A percentile compares a stretch with the other conserved stretches of the same genome.
phyloP scores from a whole-genome alignment of 805 yeast genomes.

The Lipomyces yamadae region DNA sequence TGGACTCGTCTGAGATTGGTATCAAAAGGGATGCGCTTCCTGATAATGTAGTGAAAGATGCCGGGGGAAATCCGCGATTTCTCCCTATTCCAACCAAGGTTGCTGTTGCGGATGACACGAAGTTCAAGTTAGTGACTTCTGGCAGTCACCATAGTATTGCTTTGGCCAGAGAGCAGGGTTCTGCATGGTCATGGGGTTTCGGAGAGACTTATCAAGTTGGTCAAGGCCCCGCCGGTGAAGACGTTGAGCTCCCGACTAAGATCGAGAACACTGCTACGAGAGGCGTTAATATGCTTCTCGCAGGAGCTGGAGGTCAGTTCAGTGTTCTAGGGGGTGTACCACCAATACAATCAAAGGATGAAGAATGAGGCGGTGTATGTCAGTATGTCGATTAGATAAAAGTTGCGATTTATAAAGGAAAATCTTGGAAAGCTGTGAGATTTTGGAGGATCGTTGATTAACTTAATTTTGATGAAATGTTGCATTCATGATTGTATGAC shows the following conservation, averaged over 20 bases:
- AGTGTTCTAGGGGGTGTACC: slow-evolving; percentile 81
- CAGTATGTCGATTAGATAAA: neutral
- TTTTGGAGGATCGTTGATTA: neutral
- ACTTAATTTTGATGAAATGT: neutral
- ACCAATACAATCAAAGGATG: neutral
- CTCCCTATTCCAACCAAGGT: slow-evolving; percentile 84
- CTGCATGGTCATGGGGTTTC: slow-evolving; percentile 95
- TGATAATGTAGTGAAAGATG: slow-evolving; percentile 72
- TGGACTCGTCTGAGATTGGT: slow-evolving; percentile 93
- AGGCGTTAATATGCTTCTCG: slow-evolving; percentile 66
- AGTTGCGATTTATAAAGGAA: neutral
- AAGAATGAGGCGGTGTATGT: neutral
- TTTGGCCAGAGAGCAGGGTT: slow-evolving; percentile 72
- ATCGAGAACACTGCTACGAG: slow-evolving; percentile 93
- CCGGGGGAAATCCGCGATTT: slow-evolving; percentile 73
- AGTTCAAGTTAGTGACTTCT: slow-evolving; percentile 58
- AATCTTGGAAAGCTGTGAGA: neutral
- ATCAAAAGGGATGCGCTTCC: slow-evolving; percentile 71
- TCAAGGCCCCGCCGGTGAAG: slow-evolving; percentile 85
- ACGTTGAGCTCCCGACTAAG: slow-evolving; percentile 84
- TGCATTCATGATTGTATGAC: neutral
- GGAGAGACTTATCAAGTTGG: slow-evolving; percentile 98
- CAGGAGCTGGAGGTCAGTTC: slow-evolving; percentile 98
- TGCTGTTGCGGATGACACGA: slow-evolving; percentile 42
- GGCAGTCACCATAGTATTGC: slow-evolving; percentile 96